Evolutionary conservation across 2,329 filamentous ascomycete genomes (phyloP), one percentile per base, ranked within the genome.

Genomic region (Hypoxylon sp.): DNA sequence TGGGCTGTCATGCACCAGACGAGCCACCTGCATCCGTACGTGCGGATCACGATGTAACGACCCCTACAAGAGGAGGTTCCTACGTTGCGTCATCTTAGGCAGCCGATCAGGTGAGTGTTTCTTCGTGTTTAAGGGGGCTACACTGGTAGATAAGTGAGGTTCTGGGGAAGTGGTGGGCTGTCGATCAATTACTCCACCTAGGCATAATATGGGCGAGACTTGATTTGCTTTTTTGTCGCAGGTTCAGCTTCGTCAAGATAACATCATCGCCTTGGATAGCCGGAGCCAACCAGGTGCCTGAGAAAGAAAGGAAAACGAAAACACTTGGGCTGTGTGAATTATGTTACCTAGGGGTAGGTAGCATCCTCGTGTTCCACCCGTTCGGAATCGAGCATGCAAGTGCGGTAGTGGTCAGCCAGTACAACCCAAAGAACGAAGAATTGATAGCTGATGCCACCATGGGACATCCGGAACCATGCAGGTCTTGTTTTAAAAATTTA

Each of bases 1-100:
- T 66, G 66, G 69, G 69, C 63, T 64, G 55, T 61, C 59, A 71
- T 68, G 68, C 65, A 68, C 59, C 46, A 53, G 40, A 50, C n/a
- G 30, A 61, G 57, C 61, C 51, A 60, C 56, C 51, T 64, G 68
- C 62, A 71, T 44, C 42, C n/a, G 54, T 35, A 64, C 59, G 46
- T 40, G 48, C 30, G 64, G 53, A 61, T 69, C 62, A 69, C 65
- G 65, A 71, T 71, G 68, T 63, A 66, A 71, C 65, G 33, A 30
- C 35, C 35, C 49, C 42, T 59, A 57, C 64, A 60, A 58, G 48
- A 53, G 20, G 37, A 44, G 14, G 35, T 64, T 51, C 35, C n/a
- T 53, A 48, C 25, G 61, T 61, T 66, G 58, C 68, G 49, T 68
- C 68, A 68, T 61, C 50, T 30, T 60, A 33, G 42, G 22, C 30